Conservation (phyloP, 805 yeast genomes). For the Scheffersomyces coipomensis region DNA sequence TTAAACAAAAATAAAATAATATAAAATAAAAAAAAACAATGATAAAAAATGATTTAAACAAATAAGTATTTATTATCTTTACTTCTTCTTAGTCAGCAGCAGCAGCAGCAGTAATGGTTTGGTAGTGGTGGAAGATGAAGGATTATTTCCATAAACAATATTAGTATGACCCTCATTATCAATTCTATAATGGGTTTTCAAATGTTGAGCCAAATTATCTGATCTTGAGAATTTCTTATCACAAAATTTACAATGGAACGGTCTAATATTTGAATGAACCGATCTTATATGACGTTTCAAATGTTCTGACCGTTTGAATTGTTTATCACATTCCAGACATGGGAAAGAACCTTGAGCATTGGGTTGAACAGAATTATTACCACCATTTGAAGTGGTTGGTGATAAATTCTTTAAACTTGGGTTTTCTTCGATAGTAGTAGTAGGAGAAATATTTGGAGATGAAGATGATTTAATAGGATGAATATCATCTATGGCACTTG, state of each 20-base stretch:
- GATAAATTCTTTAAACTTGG: not conserved
- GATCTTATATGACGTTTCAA: constrained; percentile 42
- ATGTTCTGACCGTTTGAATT: constrained; percentile 43
- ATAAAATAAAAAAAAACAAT: too few relatives aligned
- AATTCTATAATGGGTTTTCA: constrained; percentile 39
- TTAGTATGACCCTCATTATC: constrained; percentile 27
- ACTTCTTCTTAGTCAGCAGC: too few relatives aligned
- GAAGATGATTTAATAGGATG: not conserved
- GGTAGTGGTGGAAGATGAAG: not conserved
- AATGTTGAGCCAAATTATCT: constrained; percentile 44
- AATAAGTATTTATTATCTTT: too few relatives aligned
- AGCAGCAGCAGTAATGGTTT: too few relatives aligned
- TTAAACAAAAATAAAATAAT: too few relatives aligned
- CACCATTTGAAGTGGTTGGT: not conserved
- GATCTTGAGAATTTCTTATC: constrained; percentile 43
- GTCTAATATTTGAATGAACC: constrained; percentile 44
- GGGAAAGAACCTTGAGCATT: constrained; percentile 23
- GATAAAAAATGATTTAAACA: too few relatives aligned
- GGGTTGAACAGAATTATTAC: not conserved
- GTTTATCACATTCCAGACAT: constrained; percentile 41
- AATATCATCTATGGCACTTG: too few relatives aligned
- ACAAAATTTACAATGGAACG: constrained; percentile 44
- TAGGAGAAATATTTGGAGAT: not conserved
- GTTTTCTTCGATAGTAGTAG: not conserved
- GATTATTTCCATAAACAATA: not conserved